Evolutionary conservation across 2,329 filamentous ascomycete species (phyloP), one percentile per base, ranked within the genome.

Genomic region (Penicillium olsonii): DNA sequence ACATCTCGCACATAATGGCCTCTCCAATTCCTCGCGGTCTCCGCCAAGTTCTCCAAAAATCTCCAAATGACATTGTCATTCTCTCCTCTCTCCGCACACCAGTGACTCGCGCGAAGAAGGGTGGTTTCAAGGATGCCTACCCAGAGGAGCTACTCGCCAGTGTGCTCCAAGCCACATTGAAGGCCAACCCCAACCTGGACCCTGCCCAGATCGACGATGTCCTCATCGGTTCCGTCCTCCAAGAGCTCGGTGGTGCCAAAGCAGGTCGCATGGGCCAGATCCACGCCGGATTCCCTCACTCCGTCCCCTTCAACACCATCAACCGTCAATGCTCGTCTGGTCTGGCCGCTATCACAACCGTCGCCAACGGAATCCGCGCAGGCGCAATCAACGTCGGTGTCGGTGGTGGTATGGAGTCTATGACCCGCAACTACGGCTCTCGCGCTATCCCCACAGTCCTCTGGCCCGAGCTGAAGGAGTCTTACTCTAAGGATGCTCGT

Each of bases 351-450:
- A 87, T 96, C 42, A 87, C 90, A 1, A 75, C 78, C 12, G 78
- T 95, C 3, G 87, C 88, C 5, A 84, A 87, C 49, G 80, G 86
- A 54, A 94, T 96, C 60, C 81, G 84, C n/a, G 78, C 81, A 0
- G 90, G 88, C 1, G 81, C 83, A 60, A 87, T 92, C 43, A 81
- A 85, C 54, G 78, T 80, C 0, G 92, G 90, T 52, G 84, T 96
- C 54, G 92, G 85, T 9, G 92, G 88, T 2, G 92, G 92, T 24
- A 96, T 95, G 88, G 92, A 96, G 80, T 92, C 87, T 74, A 96
- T 96, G 92, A 95, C 90, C 56, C 77, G 87, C 57, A 96, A 96
- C 74, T 96, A 96, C 72, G 91, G 86, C 43, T 84, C 78, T 20
- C 78, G 84, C 49, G 92, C 92, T n/a, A 94, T 96, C 37, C 92